These are phyloP conservation scores for Botrytis deweyae DNA, from an alignment of 2,329 filamentous ascomycete species.

Conservation along the genomic window DNA sequence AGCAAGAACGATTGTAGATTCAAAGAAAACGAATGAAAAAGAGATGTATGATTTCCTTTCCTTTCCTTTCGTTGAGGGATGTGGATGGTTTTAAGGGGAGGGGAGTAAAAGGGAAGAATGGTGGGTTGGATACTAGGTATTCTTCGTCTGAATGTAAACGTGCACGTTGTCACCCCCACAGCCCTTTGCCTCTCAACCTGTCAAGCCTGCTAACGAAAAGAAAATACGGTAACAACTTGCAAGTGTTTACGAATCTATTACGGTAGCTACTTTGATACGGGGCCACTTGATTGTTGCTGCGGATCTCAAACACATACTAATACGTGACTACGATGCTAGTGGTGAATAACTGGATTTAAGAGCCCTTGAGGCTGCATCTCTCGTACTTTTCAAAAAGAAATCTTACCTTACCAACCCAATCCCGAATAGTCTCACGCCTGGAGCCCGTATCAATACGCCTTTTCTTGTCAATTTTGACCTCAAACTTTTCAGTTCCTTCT, in stretches of 20 bases:
- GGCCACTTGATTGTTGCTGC: neutral
- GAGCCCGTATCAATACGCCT: neutral
- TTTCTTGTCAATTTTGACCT: neutral
- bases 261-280: neutral
- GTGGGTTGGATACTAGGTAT: slow-evolving; percentile 11
- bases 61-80: slow-evolving; percentile 13
- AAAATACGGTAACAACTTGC: neutral
- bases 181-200: slow-evolving; percentile 6
- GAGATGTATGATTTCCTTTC: neutral
- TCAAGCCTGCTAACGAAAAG: neutral
- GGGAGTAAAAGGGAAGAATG: slow-evolving; percentile 1
- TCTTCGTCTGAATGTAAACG: slow-evolving; percentile 16
- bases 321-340: neutral
- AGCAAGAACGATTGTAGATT: slow-evolving; percentile 16
- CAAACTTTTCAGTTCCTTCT: neutral
- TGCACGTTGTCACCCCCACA: slow-evolving; percentile 14
- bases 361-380: neutral
- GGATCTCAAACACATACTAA: slow-evolving; percentile 3
- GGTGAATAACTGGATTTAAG: neutral
- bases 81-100: slow-evolving; percentile 19
- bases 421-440: neutral
- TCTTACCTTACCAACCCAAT: slow-evolving; percentile 1
- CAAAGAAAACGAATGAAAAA: slow-evolving; percentile 12
- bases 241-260: slow-evolving; percentile 15
- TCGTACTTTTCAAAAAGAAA: neutral